Conservation (phyloP, 2,329 filamentous ascomycete species). For the Paraphaeosphaeria sporulosa region DNA sequence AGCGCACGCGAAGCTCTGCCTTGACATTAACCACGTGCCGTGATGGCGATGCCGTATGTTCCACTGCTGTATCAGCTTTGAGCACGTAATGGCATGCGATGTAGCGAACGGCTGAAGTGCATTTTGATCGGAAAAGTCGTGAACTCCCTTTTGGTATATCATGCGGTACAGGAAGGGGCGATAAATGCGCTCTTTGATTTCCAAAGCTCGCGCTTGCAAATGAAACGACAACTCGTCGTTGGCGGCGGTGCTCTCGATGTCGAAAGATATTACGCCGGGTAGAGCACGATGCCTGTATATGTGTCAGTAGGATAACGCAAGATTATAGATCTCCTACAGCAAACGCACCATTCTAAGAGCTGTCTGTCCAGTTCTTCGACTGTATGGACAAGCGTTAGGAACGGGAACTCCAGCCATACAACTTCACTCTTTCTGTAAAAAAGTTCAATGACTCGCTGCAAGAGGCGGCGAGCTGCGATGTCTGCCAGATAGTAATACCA, state of each 20-base stretch:
- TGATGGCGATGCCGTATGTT: conserved; percentile 43
- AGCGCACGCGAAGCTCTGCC: conserved; percentile 25
- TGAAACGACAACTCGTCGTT: conserved; percentile 17
- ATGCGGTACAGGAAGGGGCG: conserved; percentile 41
- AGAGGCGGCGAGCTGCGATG: conserved; percentile 38
- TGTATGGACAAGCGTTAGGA: conserved; percentile 12
- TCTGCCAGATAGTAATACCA: conserved; percentile 45
- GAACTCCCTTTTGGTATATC: not conserved
- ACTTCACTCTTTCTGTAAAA: conserved; percentile 25
- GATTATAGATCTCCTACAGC: not conserved
- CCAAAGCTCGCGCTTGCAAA: conserved; percentile 28
- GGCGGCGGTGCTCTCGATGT: not conserved
- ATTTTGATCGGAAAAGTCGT: not conserved
- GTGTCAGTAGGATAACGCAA: conserved; percentile 2
- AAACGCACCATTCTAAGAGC: conserved; percentile 18
- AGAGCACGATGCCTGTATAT: conserved; percentile 14
- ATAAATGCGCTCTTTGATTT: conserved; percentile 38
- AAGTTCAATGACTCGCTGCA: conserved; percentile 17
- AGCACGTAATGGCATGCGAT: conserved; percentile 28
- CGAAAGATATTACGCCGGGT: not conserved
- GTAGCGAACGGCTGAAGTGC: conserved; percentile 24
- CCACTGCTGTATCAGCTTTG: conserved; percentile 25
- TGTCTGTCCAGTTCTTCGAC: conserved; percentile 22
- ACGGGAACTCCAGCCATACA: conserved; percentile 24
- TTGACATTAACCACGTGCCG: conserved; percentile 39